Evolutionary conservation across 129 eudicot genomes (phyloP).

Genomic region (Centella asiatica): DNA sequence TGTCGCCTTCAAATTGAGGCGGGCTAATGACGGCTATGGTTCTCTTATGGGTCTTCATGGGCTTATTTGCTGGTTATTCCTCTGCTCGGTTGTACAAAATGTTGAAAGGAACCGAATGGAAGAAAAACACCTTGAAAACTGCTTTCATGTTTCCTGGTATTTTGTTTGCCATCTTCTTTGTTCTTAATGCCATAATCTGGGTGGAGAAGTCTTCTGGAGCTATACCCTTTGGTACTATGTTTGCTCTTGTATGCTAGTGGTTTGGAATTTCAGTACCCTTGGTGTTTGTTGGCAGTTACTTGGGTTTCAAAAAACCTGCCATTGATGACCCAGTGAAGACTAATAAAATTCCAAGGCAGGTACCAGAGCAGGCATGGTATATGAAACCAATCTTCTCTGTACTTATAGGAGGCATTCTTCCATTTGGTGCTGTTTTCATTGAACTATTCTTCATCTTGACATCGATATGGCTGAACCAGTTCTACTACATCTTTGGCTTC

Average conservation of each 20-base stretch:
- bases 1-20: slow-evolving; percentile 90
- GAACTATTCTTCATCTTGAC: slow-evolving; percentile 83
- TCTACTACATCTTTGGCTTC: slow-evolving; percentile 87
- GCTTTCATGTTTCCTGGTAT: slow-evolving; percentile 89
- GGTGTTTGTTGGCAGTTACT: slow-evolving; percentile 84
- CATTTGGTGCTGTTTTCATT: slow-evolving; percentile 89
- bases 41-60: slow-evolving; percentile 91
- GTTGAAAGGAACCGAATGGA: slow-evolving; percentile 96
- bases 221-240: slow-evolving; percentile 87
- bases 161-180: slow-evolving; percentile 61
- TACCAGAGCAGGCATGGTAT: slow-evolving; percentile 96
- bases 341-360: slow-evolving; percentile 80
- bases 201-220: slow-evolving; percentile 94
- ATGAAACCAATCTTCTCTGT: slow-evolving; percentile 82
- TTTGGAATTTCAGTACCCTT: slow-evolving; percentile 96
- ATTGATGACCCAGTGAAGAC: slow-evolving; percentile 88
- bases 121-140: slow-evolving; percentile 70
- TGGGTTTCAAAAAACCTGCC: slow-evolving; percentile 84
- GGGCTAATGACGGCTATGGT: slow-evolving; percentile 98
- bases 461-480: slow-evolving; percentile 87
- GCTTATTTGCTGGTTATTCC: slow-evolving; percentile 76
- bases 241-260: slow-evolving; percentile 83
- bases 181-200: slow-evolving; percentile 83
- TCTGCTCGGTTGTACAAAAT: slow-evolving; percentile 80
- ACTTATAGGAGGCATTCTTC: slow-evolving; percentile 86